Percentiles rank a stretch among this genome's conserved stretches.
Evolutionary conservation across 2,329 filamentous ascomycete species (phyloP).

Genomic region (Nothopassalora personata): DNA sequence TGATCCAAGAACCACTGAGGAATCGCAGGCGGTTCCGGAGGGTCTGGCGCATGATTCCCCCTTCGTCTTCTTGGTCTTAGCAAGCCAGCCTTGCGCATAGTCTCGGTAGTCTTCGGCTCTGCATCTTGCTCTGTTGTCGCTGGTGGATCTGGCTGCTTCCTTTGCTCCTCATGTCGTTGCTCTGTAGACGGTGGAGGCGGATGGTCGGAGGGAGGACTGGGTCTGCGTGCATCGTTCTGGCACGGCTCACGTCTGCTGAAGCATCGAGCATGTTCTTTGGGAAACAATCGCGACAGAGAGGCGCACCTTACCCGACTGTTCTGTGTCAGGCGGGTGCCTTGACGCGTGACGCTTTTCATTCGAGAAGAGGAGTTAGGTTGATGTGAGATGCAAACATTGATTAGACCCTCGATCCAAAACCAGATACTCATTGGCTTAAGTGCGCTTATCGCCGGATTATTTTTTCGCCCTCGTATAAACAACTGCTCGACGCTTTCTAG

Average conservation of each 20-base stretch:
- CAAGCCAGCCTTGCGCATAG: neutral
- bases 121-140: slow-evolving; percentile 3
- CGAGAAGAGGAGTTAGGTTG: neutral
- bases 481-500: too few relatives aligned
- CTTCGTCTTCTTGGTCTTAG: neutral
- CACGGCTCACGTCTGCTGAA: slow-evolving; percentile 22
- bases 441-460: too few relatives aligned
- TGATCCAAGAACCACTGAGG: slow-evolving; percentile 36
- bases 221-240: slow-evolving; percentile 16
- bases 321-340: slow-evolving; percentile 29
- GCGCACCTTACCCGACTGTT: slow-evolving; percentile 18
- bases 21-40: slow-evolving; percentile 30
- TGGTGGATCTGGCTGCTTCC: slow-evolving; percentile 6
- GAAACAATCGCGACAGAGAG: slow-evolving; percentile 13
- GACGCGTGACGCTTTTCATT: slow-evolving; percentile 31
- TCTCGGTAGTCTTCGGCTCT: slow-evolving; percentile 7
- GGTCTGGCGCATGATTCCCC: neutral
- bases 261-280: slow-evolving; percentile 14
- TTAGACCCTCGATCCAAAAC: neutral
- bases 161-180: slow-evolving; percentile 19
- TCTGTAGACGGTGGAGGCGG: slow-evolving; percentile 12
- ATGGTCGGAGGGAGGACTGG: slow-evolving; percentile 18
- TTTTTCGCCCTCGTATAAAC: too few relatives aligned
- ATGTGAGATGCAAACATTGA: neutral
- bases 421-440: too few relatives aligned